Base-by-base conservation (phyloP, 139 green algal species). In the Desmodesmus armatus region DNA sequence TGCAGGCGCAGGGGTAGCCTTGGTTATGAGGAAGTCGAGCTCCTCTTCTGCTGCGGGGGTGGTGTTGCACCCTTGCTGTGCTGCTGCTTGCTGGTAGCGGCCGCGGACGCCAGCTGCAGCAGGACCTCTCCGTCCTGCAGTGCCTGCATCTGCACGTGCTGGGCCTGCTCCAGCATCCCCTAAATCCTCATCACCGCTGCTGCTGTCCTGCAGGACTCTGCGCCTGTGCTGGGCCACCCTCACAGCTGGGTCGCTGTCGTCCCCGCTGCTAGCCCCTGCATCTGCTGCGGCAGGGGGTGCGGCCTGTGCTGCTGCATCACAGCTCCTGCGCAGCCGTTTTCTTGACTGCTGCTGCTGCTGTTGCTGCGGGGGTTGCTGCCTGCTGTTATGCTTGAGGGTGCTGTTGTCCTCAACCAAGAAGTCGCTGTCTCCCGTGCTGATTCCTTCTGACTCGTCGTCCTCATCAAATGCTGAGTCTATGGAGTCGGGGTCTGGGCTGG, bases 361-460 rank as follows among this genome's bases (percentile, higher is more conserved):
- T 27, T 43, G 73, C 73, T 80, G n/a, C 49, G 31, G 55, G 0
- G 23, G 29, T 27, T 66, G 73, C 49, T 80, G 73, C 73, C 53
- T 25, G 15, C 37, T 29, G n/a, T n/a, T n/a, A n/a, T n/a, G n/a
- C n/a, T n/a, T n/a, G n/a, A n/a, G n/a, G n/a, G n/a, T n/a, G n/a
- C n/a, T n/a, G n/a, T n/a, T n/a, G n/a, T n/a, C n/a, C n/a, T n/a
- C n/a, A n/a, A n/a, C n/a, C n/a, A n/a, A n/a, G n/a, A n/a, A n/a
- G n/a, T n/a, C n/a, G n/a, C n/a, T n/a, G n/a, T 51, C 11, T 31
- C 13, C n/a, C 35, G 3, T 47, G 67, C 40, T 33, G 23, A 25
- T 33, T 25, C 43, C 63, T 15, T 75, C 67, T 6, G 25, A 13
- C 1, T 13, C 21, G 21, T 67, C 2, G 25, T 67, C 58, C 15